Evolutionary conservation across 78 protist genomes (phyloP), one percentile per base, ranked within the genome.

Genomic region (Dictyostelium intermedium): DNA sequence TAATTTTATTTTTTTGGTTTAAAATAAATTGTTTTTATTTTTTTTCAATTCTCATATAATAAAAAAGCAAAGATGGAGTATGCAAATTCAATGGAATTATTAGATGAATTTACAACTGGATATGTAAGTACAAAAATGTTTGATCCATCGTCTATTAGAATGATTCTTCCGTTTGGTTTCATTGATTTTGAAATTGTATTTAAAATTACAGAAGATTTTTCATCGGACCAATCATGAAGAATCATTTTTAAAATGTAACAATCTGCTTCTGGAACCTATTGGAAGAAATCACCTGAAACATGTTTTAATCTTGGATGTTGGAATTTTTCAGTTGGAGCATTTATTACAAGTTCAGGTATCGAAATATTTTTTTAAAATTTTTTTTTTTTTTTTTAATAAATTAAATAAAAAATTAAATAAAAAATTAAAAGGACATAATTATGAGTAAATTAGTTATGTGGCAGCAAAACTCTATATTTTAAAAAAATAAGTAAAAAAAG

Each of bases 201-300:
- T 73, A 85, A 47, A 53, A 85, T 74, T 34, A 13, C 20, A 18
- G 1, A 14, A n/a, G 61, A 85, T 37, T 70, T n/a, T 45, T 85
- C 77, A 73, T 47, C 83, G 35, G 41, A 5, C 79, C 79, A 83
- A 63, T 66, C 37, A 39, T 66, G 87, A 5, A 83, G 34, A 63
- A 83, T 83, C 0, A 11, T 3, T 63, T 83, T 83, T 11, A 83
- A 1, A 10, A 83, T 5, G 7, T 63, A 63, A 61, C 45, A 35
- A 39, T 83, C 79, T 11, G 72, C 77, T 39, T 23, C 20, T 7
- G 87, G 87, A 23, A 83, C 74, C 5, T 43, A 56, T 35, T 35
- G 25, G 11, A 83, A 83, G 70, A 83, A 83, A 23, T 41, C 41
- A 39, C 87, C 87, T 25, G 63, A 1, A 39, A 63, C 60, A 25